Evolutionary conservation across 1,284 basidiomycete genomes (phyloP), one percentile per base, ranked within the genome.

Genomic region (Xanthoconium separans): DNA sequence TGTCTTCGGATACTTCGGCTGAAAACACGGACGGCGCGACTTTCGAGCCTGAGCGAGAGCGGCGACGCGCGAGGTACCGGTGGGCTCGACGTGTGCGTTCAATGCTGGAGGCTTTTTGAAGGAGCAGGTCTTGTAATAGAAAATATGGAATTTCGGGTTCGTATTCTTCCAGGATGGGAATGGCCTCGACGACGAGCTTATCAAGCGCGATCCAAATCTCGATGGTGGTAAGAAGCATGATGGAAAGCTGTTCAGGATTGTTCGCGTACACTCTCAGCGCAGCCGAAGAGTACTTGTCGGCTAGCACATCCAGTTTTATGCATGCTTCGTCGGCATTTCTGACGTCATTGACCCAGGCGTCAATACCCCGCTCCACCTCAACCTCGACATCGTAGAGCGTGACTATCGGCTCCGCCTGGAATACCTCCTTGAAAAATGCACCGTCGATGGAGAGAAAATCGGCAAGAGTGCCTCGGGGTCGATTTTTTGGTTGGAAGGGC

Each of bases 201-300:
- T 82, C 80, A 0, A 82, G 62, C 0, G 69, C 73, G 1, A 77
- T 62, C 78, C 77, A 80, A 12, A 81, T 65, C 15, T 76, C 69
- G 8, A 79, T 59, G 4, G 72, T 55, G 0, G 73, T 76, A 42
- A 81, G 61, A 16, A 79, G 56, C 71, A 79, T 76, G 6, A 73
- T 53, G 0, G 80, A 82, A 12, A 37, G 34, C 12, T 18, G 59
- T 50, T 81, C 77, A 6, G 77, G 72, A 49, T 74, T 75, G 33
- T 54, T 54, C 9, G 43, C 46, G 39, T 77, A 77, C 7, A 55
- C 34, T 1, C 29, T 36, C 10, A 39, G n/a, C 0, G 76, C 76
- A 2, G 52, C 16, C 0, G 44, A 34, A 2, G 58, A 57, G 47
- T 79, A 78, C 8, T 54, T 33, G 9, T 46, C 30, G 2, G 71